phyloP scores from a whole-genome alignment of 805 yeast genomes.

The Candida vaughaniae region DNA sequence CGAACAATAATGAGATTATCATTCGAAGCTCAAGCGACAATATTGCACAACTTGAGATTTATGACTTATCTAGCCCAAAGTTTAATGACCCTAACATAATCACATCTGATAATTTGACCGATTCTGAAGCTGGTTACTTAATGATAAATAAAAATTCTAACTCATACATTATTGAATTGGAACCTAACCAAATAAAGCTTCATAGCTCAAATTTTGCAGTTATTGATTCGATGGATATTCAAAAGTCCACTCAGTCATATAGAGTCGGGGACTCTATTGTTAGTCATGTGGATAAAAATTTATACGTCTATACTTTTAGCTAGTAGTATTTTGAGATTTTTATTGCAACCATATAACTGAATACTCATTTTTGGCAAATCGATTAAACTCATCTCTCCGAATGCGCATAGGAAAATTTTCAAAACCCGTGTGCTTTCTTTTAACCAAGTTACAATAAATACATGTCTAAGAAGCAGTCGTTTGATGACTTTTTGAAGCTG shows the following conservation, averaged over 20 bases:
- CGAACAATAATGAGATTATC: conserved; percentile 5
- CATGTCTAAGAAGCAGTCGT: conserved; percentile 36
- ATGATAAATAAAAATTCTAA: neutral
- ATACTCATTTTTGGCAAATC: neutral
- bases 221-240: conserved; percentile 2
- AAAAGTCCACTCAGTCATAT: neutral
- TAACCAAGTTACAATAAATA: neutral
- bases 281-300: neutral
- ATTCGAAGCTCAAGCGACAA: conserved; percentile 8
- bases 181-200: conserved; percentile 2
- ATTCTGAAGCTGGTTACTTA: conserved; percentile 1
- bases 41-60: conserved; percentile 6
- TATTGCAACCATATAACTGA: neutral
- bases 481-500: conserved; percentile 52
- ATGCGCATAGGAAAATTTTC: conserved; percentile 10
- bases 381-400: neutral
- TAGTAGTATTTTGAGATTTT: no score
- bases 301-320: conserved; percentile 1
- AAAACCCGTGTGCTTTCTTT: conserved; percentile 3
- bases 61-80: conserved; percentile 1
- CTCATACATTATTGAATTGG: conserved; percentile 7
- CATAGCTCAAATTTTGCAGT: conserved; percentile 4
- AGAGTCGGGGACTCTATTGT: conserved; percentile 9
- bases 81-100: conserved; percentile 1
- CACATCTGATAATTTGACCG: neutral